Evolutionary conservation across 306 rosid species (phyloP).

Genomic region (Cucurbita maxima): DNA sequence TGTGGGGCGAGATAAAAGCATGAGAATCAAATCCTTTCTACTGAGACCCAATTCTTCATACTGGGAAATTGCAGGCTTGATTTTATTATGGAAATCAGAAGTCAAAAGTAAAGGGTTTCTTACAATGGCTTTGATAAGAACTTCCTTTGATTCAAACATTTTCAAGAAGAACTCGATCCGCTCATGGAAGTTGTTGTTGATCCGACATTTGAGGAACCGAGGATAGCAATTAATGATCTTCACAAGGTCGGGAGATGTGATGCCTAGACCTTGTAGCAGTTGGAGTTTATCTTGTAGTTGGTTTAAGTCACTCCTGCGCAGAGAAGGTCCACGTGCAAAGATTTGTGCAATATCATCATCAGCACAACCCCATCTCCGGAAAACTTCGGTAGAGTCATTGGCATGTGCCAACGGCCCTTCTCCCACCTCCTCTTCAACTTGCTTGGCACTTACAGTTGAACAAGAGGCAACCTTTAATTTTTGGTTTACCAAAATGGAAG

Average conservation of each 20-base stretch:
- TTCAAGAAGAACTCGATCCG: conserved; percentile 32
- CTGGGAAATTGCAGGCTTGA: conserved; percentile 25
- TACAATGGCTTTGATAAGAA: conserved; percentile 43
- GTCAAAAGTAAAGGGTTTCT: conserved; percentile 57
- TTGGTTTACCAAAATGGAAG: not conserved
- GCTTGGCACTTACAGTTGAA: conserved; percentile 37
- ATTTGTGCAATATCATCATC: conserved; percentile 31
- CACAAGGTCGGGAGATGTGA: conserved; percentile 36
- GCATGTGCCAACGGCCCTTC: conserved; percentile 7
- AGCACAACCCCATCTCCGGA: conserved; percentile 55
- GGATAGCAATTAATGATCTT: conserved; percentile 52
- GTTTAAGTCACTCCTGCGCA: conserved; percentile 22
- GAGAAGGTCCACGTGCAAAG: conserved; percentile 22
- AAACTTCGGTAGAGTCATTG: conserved; percentile 21
- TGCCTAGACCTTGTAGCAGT: conserved; percentile 35
- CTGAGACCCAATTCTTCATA: conserved; percentile 48
- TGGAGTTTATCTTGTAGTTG: conserved; percentile 31
- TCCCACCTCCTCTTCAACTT: conserved; percentile 4
- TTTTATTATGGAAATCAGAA: conserved; percentile 15
- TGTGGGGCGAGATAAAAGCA: conserved; percentile 50
- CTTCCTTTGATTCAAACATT: conserved; percentile 46
- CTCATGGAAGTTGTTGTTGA: conserved; percentile 27
- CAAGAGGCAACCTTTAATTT: conserved; percentile 24
- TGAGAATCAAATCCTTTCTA: conserved; percentile 35
- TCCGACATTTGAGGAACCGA: conserved; percentile 26